phyloP scores from a whole-genome alignment of 805 yeast genomes.

The Metschnikowia cubensis region DNA sequence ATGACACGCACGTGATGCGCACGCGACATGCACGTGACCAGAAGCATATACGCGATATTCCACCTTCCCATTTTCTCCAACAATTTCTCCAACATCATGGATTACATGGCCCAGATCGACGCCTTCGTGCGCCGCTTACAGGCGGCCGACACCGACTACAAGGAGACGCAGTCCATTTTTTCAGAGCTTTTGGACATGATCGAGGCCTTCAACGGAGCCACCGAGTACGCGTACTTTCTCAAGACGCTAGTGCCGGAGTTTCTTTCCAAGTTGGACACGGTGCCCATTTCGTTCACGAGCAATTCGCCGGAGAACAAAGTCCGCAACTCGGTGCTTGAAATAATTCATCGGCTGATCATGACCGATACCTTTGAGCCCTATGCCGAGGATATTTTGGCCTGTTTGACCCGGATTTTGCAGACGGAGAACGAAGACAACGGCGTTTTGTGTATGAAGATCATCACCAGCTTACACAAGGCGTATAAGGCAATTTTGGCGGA shows the following conservation, averaged over 20 bases:
- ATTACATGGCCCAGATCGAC: slow-evolving; percentile 57
- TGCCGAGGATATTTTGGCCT: slow-evolving; percentile 55
- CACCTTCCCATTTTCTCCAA: slow-evolving; percentile 4
- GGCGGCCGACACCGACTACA: slow-evolving; percentile 50
- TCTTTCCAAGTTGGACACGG: slow-evolving; percentile 54
- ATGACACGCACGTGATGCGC: not conserved
- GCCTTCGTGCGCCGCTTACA: slow-evolving; percentile 63
- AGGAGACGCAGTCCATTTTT: slow-evolving; percentile 61
- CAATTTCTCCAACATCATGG: slow-evolving; percentile 24
- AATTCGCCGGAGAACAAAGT: slow-evolving; percentile 72
- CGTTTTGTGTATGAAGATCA: slow-evolving; percentile 79
- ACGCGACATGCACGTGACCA: not conserved
- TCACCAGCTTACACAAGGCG: slow-evolving; percentile 80
- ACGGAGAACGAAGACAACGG: slow-evolving; percentile 95
- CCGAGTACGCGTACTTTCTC: slow-evolving; percentile 77
- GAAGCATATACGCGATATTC: slow-evolving; percentile 9
- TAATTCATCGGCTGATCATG: slow-evolving; percentile 75
- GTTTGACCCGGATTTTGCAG: slow-evolving; percentile 55
- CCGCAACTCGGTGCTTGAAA: slow-evolving; percentile 71
- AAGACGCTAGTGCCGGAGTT: slow-evolving; percentile 68
- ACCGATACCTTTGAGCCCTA: slow-evolving; percentile 77
- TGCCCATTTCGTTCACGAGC: slow-evolving; percentile 68
- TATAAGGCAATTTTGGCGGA: slow-evolving; percentile 66
- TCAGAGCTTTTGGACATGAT: slow-evolving; percentile 84
- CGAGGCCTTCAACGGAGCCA: slow-evolving; percentile 76